phyloP scores from a whole-genome alignment of 1,284 basidiomycete species.

The Ganoderma multipileum region DNA sequence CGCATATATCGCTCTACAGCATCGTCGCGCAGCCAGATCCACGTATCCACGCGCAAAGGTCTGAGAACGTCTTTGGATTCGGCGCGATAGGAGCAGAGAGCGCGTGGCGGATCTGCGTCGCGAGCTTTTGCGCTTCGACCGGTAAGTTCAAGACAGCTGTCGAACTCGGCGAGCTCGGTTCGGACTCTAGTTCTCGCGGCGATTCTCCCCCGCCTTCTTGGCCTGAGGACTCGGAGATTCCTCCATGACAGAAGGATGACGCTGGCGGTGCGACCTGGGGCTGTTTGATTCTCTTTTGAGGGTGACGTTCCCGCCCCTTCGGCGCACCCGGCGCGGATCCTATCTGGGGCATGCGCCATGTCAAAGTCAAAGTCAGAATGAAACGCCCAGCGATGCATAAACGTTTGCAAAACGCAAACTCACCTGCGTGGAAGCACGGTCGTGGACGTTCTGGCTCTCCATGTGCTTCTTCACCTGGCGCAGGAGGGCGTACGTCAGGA shows the following conservation, averaged over 20 bases:
- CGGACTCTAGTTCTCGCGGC: not conserved
- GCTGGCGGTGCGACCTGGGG: too few species aligned
- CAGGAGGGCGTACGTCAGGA: not conserved
- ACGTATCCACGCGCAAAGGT: not conserved
- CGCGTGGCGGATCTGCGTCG: not conserved
- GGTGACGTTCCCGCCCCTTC: too few species aligned
- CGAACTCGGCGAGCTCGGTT: not conserved
- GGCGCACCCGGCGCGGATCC: too few species aligned
- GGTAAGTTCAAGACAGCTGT: not conserved
- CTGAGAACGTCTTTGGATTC: not conserved
- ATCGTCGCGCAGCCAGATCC: not conserved
- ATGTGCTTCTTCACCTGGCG: not conserved
- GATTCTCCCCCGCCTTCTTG: not conserved
- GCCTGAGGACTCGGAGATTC: too few species aligned
- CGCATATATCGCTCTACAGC: not conserved
- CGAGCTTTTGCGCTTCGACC: not conserved
- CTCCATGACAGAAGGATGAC: too few species aligned
- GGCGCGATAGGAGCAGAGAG: not conserved
- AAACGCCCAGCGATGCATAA: too few species aligned
- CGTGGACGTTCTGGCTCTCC: not conserved
- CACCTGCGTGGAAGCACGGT: too few species aligned
- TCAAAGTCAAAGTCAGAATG: too few species aligned
- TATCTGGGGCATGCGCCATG: too few species aligned
- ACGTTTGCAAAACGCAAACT: too few species aligned
- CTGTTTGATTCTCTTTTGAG: too few species aligned